Evolutionary conservation across 345 rosid species (phyloP), one percentile per base, ranked within the genome.

Genomic region (Hibiscus syriacus): DNA sequence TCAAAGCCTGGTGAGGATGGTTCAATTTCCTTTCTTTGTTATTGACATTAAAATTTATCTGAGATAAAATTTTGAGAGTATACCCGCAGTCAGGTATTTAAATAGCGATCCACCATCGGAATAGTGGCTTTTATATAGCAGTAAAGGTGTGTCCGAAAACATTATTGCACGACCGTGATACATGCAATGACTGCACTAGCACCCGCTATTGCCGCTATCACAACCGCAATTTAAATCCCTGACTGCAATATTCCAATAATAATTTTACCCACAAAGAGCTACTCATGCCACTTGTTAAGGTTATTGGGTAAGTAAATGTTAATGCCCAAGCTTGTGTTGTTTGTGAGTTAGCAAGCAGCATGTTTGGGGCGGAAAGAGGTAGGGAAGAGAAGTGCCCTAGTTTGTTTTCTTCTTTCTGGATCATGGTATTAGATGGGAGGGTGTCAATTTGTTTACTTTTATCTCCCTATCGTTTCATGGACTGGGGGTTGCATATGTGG

Each of bases 1-100:
- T 56, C 86, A 84, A 69, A 73, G 76, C 65, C 77, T 86, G 90
- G 96, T 89, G 74, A 56, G 87, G 78, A 58, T 59, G 2, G 32
- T 17, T 56, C 48, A 9, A 22, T 20, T 43, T 67, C 56, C 34
- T 23, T 29, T 58, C 20, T 50, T 26, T 50, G 32, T 26, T 36
- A 45, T 38, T 9, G 30, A n/a, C 16, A 52, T 67, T 38, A 17
- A 22, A 16, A 55, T 6, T 10, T 38, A 25, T 23, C 1, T 68
- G 6, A 43, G 36, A 43, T 41, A 25, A 25, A 54, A 8, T 58
- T 58, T 30, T 17, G 43, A 9, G 23, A 58, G 63, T 19, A 22
- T 11, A 20, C 45, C 34, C 52, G 25, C 52, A n/a, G n/a, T n/a
- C n/a, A n/a, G n/a, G n/a, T n/a, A n/a, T n/a, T n/a, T n/a, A n/a